Percentiles rank a stretch among this genome's conserved stretches.
Conservation (phyloP, 1,139 yeast species). For the Scheffersomyces stambukii region DNA sequence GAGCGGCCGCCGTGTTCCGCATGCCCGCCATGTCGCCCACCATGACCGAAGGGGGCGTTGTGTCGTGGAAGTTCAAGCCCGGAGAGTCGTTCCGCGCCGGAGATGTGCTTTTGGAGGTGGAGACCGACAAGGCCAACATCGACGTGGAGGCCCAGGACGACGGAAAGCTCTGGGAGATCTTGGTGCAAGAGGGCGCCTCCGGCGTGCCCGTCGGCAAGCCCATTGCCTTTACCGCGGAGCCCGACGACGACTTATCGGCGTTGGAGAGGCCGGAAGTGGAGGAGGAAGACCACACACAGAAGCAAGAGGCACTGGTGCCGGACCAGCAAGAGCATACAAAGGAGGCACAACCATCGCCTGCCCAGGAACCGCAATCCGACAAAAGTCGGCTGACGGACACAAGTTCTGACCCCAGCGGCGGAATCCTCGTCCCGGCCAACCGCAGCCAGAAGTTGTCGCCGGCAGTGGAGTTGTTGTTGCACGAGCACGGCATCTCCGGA, state of each 20-base stretch:
- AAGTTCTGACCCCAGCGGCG: slow-evolving; percentile 8
- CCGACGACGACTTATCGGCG: slow-evolving; percentile 70
- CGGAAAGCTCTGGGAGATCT: slow-evolving; percentile 79
- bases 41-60: slow-evolving; percentile 96
- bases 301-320: slow-evolving; percentile 4
- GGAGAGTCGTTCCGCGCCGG: slow-evolving; percentile 81
- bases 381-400: too few relatives aligned
- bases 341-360: slow-evolving; percentile 3
- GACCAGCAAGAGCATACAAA: slow-evolving; percentile 1
- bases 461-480: slow-evolving; percentile 68
- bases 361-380: slow-evolving; percentile 5
- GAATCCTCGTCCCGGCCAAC: slow-evolving; percentile 45
- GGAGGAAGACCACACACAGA: slow-evolving; percentile 10
- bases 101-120: slow-evolving; percentile 83
- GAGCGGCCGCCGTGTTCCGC: slow-evolving; percentile 58
- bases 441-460: slow-evolving; percentile 70
- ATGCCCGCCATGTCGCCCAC: slow-evolving; percentile 99
- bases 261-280: slow-evolving; percentile 53
- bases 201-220: slow-evolving; percentile 84
- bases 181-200: slow-evolving; percentile 65
- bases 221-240: slow-evolving; percentile 85
- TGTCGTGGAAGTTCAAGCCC: slow-evolving; percentile 84
- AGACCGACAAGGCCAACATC: slow-evolving; percentile 90
- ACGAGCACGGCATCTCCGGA: slow-evolving; percentile 54
- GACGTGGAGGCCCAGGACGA: slow-evolving; percentile 94